phyloP scores from a whole-genome alignment of 2,329 filamentous ascomycete genomes.

The Macrophomina pseudophaseolina region DNA sequence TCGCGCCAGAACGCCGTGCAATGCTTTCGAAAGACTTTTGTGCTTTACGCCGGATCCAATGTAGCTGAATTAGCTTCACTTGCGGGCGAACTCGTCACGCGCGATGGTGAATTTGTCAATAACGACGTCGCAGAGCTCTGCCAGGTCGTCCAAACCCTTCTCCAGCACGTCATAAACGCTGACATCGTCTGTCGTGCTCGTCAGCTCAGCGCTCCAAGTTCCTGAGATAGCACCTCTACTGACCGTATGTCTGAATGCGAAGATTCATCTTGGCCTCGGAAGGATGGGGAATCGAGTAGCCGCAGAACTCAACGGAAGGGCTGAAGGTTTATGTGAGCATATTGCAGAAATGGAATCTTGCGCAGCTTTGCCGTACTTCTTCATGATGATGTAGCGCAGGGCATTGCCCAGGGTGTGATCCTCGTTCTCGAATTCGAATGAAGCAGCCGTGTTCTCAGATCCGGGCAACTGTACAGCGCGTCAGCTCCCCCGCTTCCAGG shows the following conservation, averaged over 20 bases:
- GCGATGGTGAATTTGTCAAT: conserved; percentile 83
- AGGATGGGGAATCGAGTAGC: conserved; percentile 96
- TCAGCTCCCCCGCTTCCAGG: conserved; percentile 2
- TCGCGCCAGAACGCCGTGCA: conserved; percentile 38
- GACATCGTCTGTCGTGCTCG: conserved; percentile 65
- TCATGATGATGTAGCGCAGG: conserved; percentile 94
- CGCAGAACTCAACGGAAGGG: conserved; percentile 96
- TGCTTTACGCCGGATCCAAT: neutral
- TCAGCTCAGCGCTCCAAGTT: conserved; percentile 5
- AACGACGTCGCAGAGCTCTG: conserved; percentile 91
- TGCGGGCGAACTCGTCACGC: conserved; percentile 62
- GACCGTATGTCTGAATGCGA: conserved; percentile 95
- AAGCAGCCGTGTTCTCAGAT: conserved; percentile 82
- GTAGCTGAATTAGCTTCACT: neutral
- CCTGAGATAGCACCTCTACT: conserved; percentile 38
- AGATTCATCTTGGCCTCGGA: conserved; percentile 97
- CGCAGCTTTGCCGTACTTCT: conserved; percentile 73
- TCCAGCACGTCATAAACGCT: conserved; percentile 84
- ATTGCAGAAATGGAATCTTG: neutral
- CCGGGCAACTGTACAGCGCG: conserved; percentile 71
- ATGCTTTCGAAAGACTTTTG: conserved; percentile 33
- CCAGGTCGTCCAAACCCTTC: conserved; percentile 86
- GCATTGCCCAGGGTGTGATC: conserved; percentile 96
- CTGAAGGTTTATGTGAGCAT: conserved; percentile 52
- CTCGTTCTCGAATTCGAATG: conserved; percentile 92